Percentiles rank a stretch among this genome's conserved stretches.
phyloP scores from a whole-genome alignment of 768 basidiomycete species.

The Kockovaella imperatae region DNA sequence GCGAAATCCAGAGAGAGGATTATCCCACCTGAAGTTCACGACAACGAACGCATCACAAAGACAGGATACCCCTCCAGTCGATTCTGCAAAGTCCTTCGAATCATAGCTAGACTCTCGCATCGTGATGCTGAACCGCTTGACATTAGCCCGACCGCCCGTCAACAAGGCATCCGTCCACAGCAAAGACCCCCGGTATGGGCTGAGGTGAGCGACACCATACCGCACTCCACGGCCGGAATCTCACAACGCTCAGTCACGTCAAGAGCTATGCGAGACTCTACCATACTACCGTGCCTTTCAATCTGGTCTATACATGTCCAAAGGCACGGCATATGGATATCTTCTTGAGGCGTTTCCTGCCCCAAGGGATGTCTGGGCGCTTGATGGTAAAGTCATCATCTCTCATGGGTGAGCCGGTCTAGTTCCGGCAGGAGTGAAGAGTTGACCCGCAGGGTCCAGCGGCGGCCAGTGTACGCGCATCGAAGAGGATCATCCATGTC shows the following conservation, averaged over 20 bases:
- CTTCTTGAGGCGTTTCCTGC: conserved; percentile 30
- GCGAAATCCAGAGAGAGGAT: no score
- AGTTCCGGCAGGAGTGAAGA: not conserved
- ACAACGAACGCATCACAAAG: no score
- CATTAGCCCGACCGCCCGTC: no score
- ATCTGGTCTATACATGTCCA: conserved; percentile 29
- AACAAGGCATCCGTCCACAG: no score
- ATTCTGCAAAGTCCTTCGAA: no score
- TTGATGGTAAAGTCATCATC: conserved; percentile 28
- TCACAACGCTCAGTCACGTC: conserved; percentile 15
- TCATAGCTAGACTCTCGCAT: no score
- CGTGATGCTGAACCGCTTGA: no score
- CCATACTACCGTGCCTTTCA: conserved; percentile 39
- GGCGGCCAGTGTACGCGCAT: conserved; percentile 28
- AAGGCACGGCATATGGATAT: conserved; percentile 26
- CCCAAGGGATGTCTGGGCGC: conserved; percentile 37
- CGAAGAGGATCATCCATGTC: not conserved
- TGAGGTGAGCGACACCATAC: not conserved
- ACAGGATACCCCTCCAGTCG: no score
- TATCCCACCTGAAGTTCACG: no score
- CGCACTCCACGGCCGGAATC: not conserved
- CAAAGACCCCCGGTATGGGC: not conserved
- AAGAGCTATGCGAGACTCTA: conserved; percentile 38
- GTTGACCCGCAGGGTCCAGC: not conserved
- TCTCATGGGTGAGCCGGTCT: conserved; percentile 29